These are phyloP conservation scores for Purpureocillium takamizusanense DNA, from an alignment of 2,329 filamentous ascomycete species.

Conservation along the genomic window DNA sequence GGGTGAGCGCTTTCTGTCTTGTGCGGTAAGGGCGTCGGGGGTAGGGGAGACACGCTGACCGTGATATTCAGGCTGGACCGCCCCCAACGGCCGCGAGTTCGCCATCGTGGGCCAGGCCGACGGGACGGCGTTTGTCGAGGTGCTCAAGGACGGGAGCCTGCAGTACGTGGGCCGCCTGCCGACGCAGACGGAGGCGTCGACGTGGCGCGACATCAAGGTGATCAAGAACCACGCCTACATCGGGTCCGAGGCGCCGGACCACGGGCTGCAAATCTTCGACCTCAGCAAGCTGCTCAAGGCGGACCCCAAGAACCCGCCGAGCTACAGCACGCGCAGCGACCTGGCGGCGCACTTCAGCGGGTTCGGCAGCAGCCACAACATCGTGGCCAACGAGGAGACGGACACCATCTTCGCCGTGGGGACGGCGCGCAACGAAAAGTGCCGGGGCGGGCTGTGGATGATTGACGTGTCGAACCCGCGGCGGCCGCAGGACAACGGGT, in stretches of 20 bases:
- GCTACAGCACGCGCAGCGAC: conserved; percentile 23
- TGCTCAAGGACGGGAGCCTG: conserved; percentile 32
- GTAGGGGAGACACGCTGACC: neutral
- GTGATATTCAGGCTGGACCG: conserved; percentile 29
- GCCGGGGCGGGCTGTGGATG: conserved; percentile 42
- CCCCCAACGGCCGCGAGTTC: conserved; percentile 37
- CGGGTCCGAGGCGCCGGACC: conserved; percentile 34
- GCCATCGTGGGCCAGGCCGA: conserved; percentile 38
- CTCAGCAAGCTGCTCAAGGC: conserved; percentile 42
- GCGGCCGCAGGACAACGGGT: conserved; percentile 40
- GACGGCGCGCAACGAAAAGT: conserved; percentile 27
- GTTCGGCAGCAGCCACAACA: conserved; percentile 39
- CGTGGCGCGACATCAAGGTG: conserved; percentile 33
- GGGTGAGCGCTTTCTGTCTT: too few species aligned
- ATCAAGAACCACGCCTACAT: conserved; percentile 27
- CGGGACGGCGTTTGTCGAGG: conserved; percentile 40
- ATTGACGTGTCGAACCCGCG: conserved; percentile 43
- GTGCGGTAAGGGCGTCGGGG: neutral
- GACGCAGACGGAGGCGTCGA: conserved; percentile 24
- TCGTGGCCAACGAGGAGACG: conserved; percentile 38
- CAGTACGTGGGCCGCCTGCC: conserved; percentile 37
- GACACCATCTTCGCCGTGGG: conserved; percentile 34
- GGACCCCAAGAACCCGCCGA: conserved; percentile 26
- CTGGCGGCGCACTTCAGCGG: conserved; percentile 25
- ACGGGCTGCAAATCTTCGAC: conserved; percentile 58